Conservation (phyloP, 306 rosid genomes). For the Vachellia pachyceras region DNA sequence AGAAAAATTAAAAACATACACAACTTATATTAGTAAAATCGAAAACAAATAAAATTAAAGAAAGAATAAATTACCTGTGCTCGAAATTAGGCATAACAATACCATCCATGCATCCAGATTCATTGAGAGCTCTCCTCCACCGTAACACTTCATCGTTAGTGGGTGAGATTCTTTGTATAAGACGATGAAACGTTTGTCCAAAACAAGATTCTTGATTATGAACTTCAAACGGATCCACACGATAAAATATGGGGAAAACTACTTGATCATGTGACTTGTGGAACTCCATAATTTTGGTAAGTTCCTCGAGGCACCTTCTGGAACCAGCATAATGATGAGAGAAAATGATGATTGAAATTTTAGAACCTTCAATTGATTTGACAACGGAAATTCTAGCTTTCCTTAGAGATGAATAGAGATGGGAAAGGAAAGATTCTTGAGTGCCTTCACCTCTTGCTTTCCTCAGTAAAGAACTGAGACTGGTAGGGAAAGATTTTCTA, state of each 20-base stretch:
- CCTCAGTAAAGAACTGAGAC: background rate
- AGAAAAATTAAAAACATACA: background rate
- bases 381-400: background rate
- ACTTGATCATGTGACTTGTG: background rate
- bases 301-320: background rate
- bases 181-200: background rate
- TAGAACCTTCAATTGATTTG: background rate
- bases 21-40: background rate
- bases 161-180: background rate
- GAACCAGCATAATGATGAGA: background rate
- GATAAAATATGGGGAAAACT: background rate
- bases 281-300: background rate
- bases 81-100: background rate
- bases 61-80: background rate
- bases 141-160: background rate
- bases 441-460: background rate
- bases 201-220: background rate
- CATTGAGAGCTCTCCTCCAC: background rate
- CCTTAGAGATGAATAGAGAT: no score
- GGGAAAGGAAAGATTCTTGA: no score
- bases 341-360: background rate
- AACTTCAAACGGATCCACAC: background rate
- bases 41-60: background rate
- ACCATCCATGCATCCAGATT: background rate
- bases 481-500: background rate